Evolutionary conservation across 257 asterid genomes (phyloP), one percentile per base, ranked within the genome.

Genomic region (Agastache rugosa): DNA sequence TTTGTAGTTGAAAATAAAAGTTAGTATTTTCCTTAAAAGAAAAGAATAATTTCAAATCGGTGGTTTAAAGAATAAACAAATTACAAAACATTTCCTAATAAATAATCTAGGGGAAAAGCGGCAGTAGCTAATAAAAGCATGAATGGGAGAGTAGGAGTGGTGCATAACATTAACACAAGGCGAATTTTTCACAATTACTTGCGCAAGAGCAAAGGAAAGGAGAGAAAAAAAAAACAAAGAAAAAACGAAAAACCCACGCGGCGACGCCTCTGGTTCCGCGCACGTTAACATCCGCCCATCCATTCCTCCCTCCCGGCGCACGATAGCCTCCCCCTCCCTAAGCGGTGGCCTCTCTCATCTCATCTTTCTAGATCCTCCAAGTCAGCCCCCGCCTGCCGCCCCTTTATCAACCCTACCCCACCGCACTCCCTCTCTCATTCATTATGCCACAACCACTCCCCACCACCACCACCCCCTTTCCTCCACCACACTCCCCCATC

Each of bases 291-390:
- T 63, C 81, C 76, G 56, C 70, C 78, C 87, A 78, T 80, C 75
- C 63, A 83, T 67, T 20, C 23, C 3, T 20, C 70, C 82, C 81
- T 5, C 69, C n/a, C n/a, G 77, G 97, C 92, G 85, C 93, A 92
- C 88, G 92, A 86, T 87, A 90, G 93, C 89, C 74, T 14, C 81
- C 88, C 88, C 88, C 82, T 82, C 79, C 85, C 85, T 73, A 82
- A 87, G 83, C 91, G 92, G 95, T 86, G 86, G 96, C 85, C 91
- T 85, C 85, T 64, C 70, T 2, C 68, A 62, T 35, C 68, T 82
- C 82, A 81, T 80, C 89, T 86, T 81, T 86, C 81, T 81, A 77
- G 87, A 81, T 85, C 88, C 87, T 63, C 90, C 85, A 81, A 78
- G 67, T 88, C 91, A 85, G 87, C 90, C 81, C 59, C 77, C 78